phyloP scores from a whole-genome alignment of 805 yeast genomes.

The Saccharomyces jurei region DNA sequence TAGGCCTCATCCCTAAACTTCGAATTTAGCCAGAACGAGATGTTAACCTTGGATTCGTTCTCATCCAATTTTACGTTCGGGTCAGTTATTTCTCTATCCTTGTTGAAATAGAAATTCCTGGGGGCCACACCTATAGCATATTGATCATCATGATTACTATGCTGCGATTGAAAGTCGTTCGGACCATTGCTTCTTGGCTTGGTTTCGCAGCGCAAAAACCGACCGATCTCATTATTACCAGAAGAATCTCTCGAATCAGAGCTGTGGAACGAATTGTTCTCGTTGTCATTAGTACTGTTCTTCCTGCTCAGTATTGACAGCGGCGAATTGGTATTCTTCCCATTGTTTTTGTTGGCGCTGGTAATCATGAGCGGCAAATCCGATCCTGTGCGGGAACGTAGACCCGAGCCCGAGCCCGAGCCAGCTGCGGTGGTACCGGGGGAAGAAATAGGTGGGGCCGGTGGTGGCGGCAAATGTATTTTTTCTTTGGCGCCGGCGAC shows the following conservation, averaged over 20 bases:
- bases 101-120: slow-evolving; percentile 18
- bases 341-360: not conserved
- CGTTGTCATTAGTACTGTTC: not conserved
- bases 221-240: not conserved
- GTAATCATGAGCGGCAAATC: not conserved
- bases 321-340: not conserved
- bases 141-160: not conserved
- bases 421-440: slow-evolving; percentile 1
- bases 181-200: not conserved
- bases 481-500: not conserved
- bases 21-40: slow-evolving; percentile 23
- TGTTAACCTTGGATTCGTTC: slow-evolving; percentile 12
- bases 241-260: not conserved
- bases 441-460: slow-evolving; percentile 2
- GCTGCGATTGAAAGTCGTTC: not conserved
- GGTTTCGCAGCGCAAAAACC: not conserved
- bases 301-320: not conserved
- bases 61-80: slow-evolving; percentile 17
- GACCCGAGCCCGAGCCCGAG: slow-evolving; percentile 2
- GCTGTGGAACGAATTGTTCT: not conserved
- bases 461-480: slow-evolving; percentile 5
- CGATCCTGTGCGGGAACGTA: not conserved
- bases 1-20: slow-evolving; percentile 20
- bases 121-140: slow-evolving; percentile 14
- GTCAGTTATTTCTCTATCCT: slow-evolving; percentile 17